Evolutionary conservation across 257 asterid species (phyloP).

Genomic region (Osmanthus fragrans): DNA sequence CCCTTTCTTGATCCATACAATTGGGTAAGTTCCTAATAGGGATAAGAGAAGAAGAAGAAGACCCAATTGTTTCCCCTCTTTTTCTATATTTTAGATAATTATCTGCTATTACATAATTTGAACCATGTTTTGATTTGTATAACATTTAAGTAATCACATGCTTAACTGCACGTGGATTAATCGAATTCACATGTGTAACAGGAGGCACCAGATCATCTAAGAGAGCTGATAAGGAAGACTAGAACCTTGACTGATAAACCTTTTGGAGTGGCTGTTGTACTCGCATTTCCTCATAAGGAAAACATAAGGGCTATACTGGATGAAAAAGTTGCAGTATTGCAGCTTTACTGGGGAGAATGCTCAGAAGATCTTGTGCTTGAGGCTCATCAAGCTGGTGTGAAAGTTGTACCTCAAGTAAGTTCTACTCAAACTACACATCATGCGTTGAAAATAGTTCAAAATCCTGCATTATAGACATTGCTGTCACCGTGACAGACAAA

Average conservation of each 20-base stretch:
- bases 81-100: no score
- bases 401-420: constrained; percentile 82
- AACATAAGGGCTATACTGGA: constrained; percentile 75
- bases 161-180: background rate
- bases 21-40: background rate
- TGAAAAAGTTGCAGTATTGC: constrained; percentile 82
- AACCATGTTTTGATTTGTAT: background rate
- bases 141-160: background rate
- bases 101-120: no score
- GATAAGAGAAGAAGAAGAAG: background rate
- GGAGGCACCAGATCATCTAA: constrained; percentile 76
- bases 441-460: background rate
- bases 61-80: no score
- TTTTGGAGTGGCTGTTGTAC: constrained; percentile 80
- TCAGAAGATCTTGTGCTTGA: constrained; percentile 56
- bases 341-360: constrained; percentile 86
- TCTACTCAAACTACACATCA: background rate
- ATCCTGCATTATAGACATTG: constrained; percentile 6
- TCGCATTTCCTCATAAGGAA: constrained; percentile 87
- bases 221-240: constrained; percentile 72
- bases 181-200: constrained; percentile 32
- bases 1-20: background rate
- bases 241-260: constrained; percentile 77
- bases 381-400: constrained; percentile 84
- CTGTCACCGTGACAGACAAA: background rate